Evolutionary conservation across 257 asterid species (phyloP), one percentile per base, ranked within the genome.

Genomic region (Solanum sejunctum): DNA sequence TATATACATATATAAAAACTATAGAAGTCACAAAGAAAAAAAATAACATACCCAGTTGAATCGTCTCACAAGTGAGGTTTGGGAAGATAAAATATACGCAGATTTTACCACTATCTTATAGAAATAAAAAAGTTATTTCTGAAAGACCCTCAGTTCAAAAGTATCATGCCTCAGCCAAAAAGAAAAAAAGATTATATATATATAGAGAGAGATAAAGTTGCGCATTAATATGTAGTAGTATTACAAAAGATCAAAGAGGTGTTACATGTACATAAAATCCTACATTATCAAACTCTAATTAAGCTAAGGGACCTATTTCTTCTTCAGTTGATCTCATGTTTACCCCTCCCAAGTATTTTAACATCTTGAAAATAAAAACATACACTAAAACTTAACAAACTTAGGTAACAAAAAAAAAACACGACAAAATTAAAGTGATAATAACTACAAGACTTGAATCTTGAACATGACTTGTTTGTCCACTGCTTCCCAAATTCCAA

Each of bases 391-490:
- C 32, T 51, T 8, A 23, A 78, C 36, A 58, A 51, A 84, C 70
- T 20, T 39, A 55, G 55, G 20, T 11, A 58, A 64, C 13, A 6
- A 83, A 7, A n/a, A 83, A 60, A 41, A 56, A 60, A 39, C 10
- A 43, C 3, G 60, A 51, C 83, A 81, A 32, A 52, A 58, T 10
- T 4, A 21, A 81, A 84, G 55, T 51, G 57, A 75, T 71, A 52
- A 55, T 26, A 17, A 28, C 28, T 61, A 93, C 90, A 89, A 71
- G 16, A 89, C 88, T 82, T 89, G 92, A 83, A 89, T 86, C 79
- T 90, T 90, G 87, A 96, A 93, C 28, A 88, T 85, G n/a, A 93
- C 88, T 87, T 89, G 85, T 90, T 88, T 89, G 67, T 94, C 98
- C 82, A 93, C 97, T 70, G 81, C 84, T 84, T 87, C 95, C 83